These are phyloP conservation scores for Apophysomyces ossiformis DNA, from an alignment of 371 early-diverging fungal genomes.

Conservation along the genomic window DNA sequence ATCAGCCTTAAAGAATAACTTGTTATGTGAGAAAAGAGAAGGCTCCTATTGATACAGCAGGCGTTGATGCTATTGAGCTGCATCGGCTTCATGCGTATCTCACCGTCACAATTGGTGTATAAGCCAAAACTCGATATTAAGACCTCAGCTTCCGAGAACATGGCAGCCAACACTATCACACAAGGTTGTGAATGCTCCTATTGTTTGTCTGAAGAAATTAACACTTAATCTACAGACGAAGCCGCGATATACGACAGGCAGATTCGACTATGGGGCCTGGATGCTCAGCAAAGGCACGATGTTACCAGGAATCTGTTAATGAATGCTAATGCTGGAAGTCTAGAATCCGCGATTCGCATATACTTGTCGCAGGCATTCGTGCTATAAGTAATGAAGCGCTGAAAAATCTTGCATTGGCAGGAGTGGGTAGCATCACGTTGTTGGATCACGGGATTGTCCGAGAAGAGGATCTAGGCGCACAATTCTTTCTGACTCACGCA, in stretches of 20 bases:
- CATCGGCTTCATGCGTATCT: no score
- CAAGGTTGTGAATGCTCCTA: background rate
- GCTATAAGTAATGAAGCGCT: slow-evolving; percentile 80
- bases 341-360: slow-evolving; percentile 78
- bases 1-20: no score
- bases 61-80: no score
- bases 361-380: slow-evolving; percentile 71
- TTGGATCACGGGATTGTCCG: slow-evolving; percentile 64
- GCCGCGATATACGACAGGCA: slow-evolving; percentile 93
- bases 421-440: slow-evolving; percentile 79
- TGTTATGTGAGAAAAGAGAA: no score
- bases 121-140: no score
- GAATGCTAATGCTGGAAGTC: background rate
- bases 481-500: slow-evolving; percentile 69
- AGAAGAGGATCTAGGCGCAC: slow-evolving; percentile 74
- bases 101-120: no score
- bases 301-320: background rate
- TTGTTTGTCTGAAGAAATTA: background rate
- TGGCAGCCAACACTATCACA: slow-evolving; percentile 1
- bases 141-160: background rate
- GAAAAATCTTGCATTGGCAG: slow-evolving; percentile 92
- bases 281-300: slow-evolving; percentile 79
- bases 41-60: no score
- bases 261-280: slow-evolving; percentile 94
- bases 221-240: slow-evolving; percentile 63